A percentile compares a stretch with the other conserved stretches of the same genome.
Conservation (phyloP, 768 basidiomycete species). For the Termitomyces heimii region DNA sequence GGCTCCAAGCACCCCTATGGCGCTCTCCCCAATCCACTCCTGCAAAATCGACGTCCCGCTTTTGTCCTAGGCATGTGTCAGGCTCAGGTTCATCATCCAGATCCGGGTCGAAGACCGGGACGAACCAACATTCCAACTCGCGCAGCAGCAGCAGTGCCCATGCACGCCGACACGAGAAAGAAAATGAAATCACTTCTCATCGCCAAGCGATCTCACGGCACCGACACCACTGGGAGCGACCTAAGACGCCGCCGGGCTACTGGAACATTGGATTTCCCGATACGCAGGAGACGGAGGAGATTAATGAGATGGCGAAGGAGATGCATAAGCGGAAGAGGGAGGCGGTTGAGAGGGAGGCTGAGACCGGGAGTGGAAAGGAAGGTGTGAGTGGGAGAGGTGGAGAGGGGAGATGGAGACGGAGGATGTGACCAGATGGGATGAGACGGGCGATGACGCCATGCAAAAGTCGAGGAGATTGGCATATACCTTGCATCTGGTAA, state of each 20-base stretch:
- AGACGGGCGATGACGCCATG: not conserved
- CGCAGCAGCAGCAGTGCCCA: not conserved
- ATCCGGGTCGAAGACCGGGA: not conserved
- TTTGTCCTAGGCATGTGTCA: slow-evolving; percentile 20
- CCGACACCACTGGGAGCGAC: slow-evolving; percentile 62
- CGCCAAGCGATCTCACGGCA: slow-evolving; percentile 69
- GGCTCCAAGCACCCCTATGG: slow-evolving; percentile 70
- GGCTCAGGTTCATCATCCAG: slow-evolving; percentile 3
- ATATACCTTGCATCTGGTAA: not conserved
- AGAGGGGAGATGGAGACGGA: slow-evolving; percentile 31
- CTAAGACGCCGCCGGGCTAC: slow-evolving; percentile 78
- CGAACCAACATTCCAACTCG: not conserved
- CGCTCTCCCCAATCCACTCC: slow-evolving; percentile 46
- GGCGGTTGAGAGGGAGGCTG: slow-evolving; percentile 46
- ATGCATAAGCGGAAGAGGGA: slow-evolving; percentile 66
- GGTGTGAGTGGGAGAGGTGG: slow-evolving; percentile 29
- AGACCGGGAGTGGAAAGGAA: slow-evolving; percentile 33
- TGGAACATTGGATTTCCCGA: slow-evolving; percentile 89
- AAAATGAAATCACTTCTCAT: slow-evolving; percentile 41
- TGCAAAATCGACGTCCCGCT: slow-evolving; percentile 9
- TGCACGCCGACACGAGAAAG: slow-evolving; percentile 15
- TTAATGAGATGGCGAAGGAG: slow-evolving; percentile 67
- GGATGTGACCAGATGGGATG: slow-evolving; percentile 1
- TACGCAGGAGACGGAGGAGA: slow-evolving; percentile 74
- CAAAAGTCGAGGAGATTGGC: not conserved